A percentile compares a stretch with the other conserved stretches of the same genome.
These are phyloP conservation scores for Cotoneaster glaucophyllus DNA, from an alignment of 306 rosid species.

Conservation along the genomic window DNA sequence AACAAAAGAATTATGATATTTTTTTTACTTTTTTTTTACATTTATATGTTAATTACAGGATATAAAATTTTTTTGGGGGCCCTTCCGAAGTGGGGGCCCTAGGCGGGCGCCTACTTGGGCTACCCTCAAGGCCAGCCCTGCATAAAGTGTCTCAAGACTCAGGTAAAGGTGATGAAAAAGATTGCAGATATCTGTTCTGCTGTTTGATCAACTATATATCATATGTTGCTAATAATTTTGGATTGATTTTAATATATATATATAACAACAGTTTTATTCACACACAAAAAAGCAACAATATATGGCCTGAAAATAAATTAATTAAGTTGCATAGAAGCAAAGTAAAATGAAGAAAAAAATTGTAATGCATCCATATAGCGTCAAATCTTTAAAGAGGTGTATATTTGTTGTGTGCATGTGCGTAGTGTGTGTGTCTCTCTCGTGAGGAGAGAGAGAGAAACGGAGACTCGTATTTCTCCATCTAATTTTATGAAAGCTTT, in stretches of 20 bases:
- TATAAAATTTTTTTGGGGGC: too few relatives aligned
- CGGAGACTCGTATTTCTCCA: too few relatives aligned
- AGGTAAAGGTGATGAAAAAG: constrained; percentile 27
- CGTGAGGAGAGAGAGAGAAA: too few relatives aligned
- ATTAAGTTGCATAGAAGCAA: not conserved
- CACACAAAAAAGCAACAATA: not conserved
- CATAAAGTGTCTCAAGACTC: constrained; percentile 26
- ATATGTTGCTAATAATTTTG: not conserved
- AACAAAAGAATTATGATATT: too few relatives aligned
- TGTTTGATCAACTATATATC: not conserved
- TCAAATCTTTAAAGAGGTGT: too few relatives aligned
- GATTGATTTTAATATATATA: not conserved
- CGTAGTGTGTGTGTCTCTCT: too few relatives aligned
- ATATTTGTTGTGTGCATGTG: not conserved
- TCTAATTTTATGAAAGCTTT: too few relatives aligned
- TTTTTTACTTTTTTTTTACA: too few relatives aligned
- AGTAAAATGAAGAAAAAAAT: not conserved
- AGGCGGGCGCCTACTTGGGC: too few relatives aligned
- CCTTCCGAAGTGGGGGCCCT: too few relatives aligned
- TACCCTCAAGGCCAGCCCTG: too few relatives aligned
- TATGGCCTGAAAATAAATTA: not conserved
- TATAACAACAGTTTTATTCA: not conserved
- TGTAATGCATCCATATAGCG: not conserved
- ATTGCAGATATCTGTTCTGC: constrained; percentile 12
- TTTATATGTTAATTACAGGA: too few relatives aligned